Evolutionary conservation across 2,329 filamentous ascomycete species (phyloP).

Genomic region (Talaromyces verruculosus): DNA sequence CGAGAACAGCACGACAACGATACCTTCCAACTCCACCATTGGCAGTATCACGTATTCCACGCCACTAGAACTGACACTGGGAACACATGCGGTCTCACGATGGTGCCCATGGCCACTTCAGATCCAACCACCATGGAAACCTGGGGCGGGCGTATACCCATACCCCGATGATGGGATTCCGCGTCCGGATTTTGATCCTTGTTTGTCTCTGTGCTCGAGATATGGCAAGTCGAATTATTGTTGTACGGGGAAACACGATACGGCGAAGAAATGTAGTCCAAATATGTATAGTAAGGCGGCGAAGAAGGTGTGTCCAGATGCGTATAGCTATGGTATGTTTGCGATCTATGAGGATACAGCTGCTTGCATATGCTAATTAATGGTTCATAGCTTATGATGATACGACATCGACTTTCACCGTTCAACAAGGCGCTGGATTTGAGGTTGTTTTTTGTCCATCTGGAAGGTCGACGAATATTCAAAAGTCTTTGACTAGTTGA

Average conservation of each 20-base stretch:
- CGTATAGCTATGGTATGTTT: constrained; percentile 71
- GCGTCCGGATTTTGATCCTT: constrained; percentile 72
- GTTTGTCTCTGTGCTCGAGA: constrained; percentile 72
- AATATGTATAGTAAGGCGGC: constrained; percentile 67
- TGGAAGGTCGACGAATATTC: constrained; percentile 35
- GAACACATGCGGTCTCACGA: constrained; percentile 56
- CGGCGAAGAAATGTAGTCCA: constrained; percentile 63
- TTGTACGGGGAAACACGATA: constrained; percentile 69
- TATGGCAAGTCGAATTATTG: constrained; percentile 68
- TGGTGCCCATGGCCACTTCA: constrained; percentile 86
- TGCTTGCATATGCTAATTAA: background rate
- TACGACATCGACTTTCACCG: constrained; percentile 58
- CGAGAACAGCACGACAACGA: constrained; percentile 52
- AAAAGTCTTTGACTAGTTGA: constrained; percentile 24
- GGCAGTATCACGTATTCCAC: constrained; percentile 65
- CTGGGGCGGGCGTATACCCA: constrained; percentile 73
- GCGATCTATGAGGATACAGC: background rate
- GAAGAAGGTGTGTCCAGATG: constrained; percentile 77
- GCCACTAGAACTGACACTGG: constrained; percentile 63
- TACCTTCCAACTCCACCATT: constrained; percentile 49
- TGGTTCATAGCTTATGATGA: constrained; percentile 54
- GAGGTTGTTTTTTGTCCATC: constrained; percentile 74
- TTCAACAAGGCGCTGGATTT: constrained; percentile 68
- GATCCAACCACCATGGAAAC: constrained; percentile 63
- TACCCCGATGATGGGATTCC: constrained; percentile 75